phyloP scores from a whole-genome alignment of 352 stramenopile genomes.

The Globisporangium rhizosaccharum region DNA sequence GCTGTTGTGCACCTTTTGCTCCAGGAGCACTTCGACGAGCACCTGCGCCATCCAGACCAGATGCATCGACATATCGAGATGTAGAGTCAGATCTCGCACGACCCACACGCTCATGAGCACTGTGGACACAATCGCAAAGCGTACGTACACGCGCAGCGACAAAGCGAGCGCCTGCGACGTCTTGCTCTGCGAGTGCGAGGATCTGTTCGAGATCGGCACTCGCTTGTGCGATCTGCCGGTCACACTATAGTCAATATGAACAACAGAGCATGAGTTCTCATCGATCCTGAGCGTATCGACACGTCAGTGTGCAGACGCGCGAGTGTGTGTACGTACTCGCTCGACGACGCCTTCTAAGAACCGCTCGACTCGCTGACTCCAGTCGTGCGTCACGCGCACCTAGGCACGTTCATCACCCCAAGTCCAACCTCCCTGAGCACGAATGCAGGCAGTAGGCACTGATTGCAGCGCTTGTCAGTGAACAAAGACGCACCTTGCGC shows the following conservation, averaged over 20 bases:
- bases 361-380: slow-evolving; percentile 23
- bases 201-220: slow-evolving; percentile 41
- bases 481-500: slow-evolving; percentile 16
- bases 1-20: slow-evolving; percentile 52
- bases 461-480: too few relatives aligned
- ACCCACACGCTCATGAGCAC: too few relatives aligned
- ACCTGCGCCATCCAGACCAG: slow-evolving; percentile 18
- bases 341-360: slow-evolving; percentile 31
- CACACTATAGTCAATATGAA: slow-evolving; percentile 25
- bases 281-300: not conserved
- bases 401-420: slow-evolving; percentile 3
- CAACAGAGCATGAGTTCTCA: not conserved
- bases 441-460: too few relatives aligned
- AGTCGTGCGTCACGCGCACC: slow-evolving; percentile 12
- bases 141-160: slow-evolving; percentile 35
- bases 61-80: too few relatives aligned
- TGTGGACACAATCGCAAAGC: too few relatives aligned
- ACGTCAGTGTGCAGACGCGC: not conserved
- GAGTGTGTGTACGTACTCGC: slow-evolving; percentile 4
- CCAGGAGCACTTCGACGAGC: slow-evolving; percentile 47
- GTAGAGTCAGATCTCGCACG: too few relatives aligned
- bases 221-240: slow-evolving; percentile 34
- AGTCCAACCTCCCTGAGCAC: too few relatives aligned
- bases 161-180: slow-evolving; percentile 40
- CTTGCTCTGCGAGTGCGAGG: slow-evolving; percentile 33